These are phyloP conservation scores for Medicago lupulina DNA, from an alignment of 306 rosid species.

Conservation along the genomic window DNA sequence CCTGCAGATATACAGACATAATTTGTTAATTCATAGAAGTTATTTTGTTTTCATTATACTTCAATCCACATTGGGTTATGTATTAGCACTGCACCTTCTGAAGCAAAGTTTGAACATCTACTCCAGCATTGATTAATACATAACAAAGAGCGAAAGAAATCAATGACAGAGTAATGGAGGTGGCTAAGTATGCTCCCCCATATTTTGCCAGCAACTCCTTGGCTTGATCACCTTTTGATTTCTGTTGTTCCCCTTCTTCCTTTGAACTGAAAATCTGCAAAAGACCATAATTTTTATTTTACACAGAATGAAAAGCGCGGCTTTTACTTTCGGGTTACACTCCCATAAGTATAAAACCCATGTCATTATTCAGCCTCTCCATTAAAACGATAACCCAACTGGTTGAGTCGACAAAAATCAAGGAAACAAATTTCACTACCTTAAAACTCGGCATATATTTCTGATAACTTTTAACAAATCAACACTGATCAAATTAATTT, in stretches of 20 bases:
- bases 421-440: neutral
- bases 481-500: neutral
- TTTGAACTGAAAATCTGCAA: constrained; percentile 86
- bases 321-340: neutral
- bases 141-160: constrained; percentile 82
- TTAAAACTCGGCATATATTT: neutral
- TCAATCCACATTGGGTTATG: constrained; percentile 18
- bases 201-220: constrained; percentile 89
- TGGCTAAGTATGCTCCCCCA: constrained; percentile 91
- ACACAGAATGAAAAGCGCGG: neutral
- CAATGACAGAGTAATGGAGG: constrained; percentile 83
- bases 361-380: neutral
- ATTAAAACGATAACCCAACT: neutral
- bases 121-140: constrained; percentile 66
- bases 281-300: constrained; percentile 27
- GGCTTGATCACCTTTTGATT: constrained; percentile 86
- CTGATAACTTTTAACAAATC: neutral
- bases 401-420: neutral
- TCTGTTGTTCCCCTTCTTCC: constrained; percentile 65
- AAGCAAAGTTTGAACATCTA: constrained; percentile 80
- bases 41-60: constrained; percentile 10
- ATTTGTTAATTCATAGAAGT: neutral
- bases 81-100: constrained; percentile 62
- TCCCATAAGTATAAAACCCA: neutral
- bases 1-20: constrained; percentile 49